These are phyloP conservation scores for Tremella yokohamensis DNA, from an alignment of 768 basidiomycete species.

Conservation along the genomic window DNA sequence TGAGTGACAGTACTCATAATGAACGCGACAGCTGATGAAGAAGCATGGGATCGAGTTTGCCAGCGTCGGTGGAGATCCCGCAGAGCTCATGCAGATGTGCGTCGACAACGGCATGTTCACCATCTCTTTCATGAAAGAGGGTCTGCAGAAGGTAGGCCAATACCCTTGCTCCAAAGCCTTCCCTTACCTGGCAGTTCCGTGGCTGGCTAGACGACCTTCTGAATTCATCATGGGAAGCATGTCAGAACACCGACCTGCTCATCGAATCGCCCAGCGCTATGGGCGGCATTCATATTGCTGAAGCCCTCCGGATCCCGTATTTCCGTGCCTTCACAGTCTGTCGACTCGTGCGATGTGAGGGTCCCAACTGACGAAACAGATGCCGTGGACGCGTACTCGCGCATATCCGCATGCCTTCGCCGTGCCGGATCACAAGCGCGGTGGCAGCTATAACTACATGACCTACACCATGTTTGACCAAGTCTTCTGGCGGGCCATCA, in stretches of 20 bases:
- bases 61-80: conserved; percentile 92
- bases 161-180: neutral
- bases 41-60: conserved; percentile 96
- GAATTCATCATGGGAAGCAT: conserved; percentile 92
- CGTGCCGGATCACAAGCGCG: conserved; percentile 96
- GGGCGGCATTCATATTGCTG: conserved; percentile 95
- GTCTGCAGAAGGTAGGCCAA: conserved; percentile 66
- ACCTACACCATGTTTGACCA: conserved; percentile 87
- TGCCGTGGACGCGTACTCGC: conserved; percentile 95
- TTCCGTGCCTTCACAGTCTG: conserved; percentile 77
- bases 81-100: conserved; percentile 95
- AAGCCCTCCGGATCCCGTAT: conserved; percentile 87
- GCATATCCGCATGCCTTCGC: conserved; percentile 98
- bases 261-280: conserved; percentile 96
- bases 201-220: conserved; percentile 97
- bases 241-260: conserved; percentile 87
- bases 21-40: neutral
- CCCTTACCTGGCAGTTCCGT: conserved; percentile 65
- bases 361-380: conserved; percentile 47
- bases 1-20: conserved; percentile 53
- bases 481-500: conserved; percentile 85
- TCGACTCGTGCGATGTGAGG: neutral
- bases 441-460: conserved; percentile 98
- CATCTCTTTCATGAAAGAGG: conserved; percentile 88
- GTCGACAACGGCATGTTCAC: conserved; percentile 98